Evolutionary conservation across 2,329 filamentous ascomycete genomes (phyloP), one percentile per base, ranked within the genome.

Genomic region (Phialocephala sp.): DNA sequence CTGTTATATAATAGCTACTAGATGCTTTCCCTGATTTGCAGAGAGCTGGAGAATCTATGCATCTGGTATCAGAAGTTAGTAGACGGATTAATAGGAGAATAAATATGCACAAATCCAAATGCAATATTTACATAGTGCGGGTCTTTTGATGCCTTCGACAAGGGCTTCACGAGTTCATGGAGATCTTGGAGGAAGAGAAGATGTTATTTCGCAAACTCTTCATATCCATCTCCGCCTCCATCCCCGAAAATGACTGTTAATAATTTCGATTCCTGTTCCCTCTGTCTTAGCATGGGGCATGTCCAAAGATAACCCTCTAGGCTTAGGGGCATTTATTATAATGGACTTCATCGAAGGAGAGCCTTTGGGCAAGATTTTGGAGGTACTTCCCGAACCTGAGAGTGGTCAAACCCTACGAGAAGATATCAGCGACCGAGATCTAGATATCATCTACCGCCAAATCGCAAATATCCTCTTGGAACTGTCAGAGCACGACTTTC

Each of bases 21-120:
- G 57, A 67, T 69, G 20, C 61, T 64, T 67, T 57, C 54, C 63
- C 47, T 66, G 18, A 55, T n/a, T n/a, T n/a, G n/a, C n/a, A n/a
- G n/a, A n/a, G n/a, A n/a, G n/a, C n/a, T n/a, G n/a, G n/a, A n/a
- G n/a, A n/a, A n/a, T n/a, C n/a, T n/a, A n/a, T n/a, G n/a, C n/a
- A n/a, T n/a, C n/a, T n/a, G n/a, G n/a, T n/a, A n/a, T n/a, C n/a
- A n/a, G n/a, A n/a, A n/a, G n/a, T n/a, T n/a, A n/a, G n/a, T n/a
- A n/a, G n/a, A n/a, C n/a, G n/a, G n/a, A n/a, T n/a, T n/a, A n/a
- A n/a, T n/a, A n/a, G n/a, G n/a, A n/a, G n/a, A n/a, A n/a, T n/a
- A n/a, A n/a, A n/a, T n/a, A n/a, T n/a, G n/a, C n/a, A n/a, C n/a
- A n/a, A n/a, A n/a, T n/a, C n/a, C n/a, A n/a, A n/a, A n/a, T n/a